phyloP scores from a whole-genome alignment of 495 filamentous ascomycete genomes.

The Neurospora sp. region DNA sequence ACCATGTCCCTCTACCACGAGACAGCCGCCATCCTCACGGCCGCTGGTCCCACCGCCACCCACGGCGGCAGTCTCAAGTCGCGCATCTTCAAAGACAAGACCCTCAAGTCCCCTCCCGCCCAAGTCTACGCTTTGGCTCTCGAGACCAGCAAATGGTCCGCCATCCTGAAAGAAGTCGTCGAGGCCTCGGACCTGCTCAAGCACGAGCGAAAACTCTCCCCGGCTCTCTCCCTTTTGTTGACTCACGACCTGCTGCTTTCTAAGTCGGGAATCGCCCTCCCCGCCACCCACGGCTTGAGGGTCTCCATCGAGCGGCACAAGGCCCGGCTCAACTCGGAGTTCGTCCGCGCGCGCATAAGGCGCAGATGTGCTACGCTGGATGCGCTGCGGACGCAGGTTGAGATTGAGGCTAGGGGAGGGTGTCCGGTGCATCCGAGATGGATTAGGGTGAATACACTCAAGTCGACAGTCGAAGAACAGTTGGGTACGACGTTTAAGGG shows the following conservation, averaged over 20 bases:
- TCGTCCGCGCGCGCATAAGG: constrained; percentile 65
- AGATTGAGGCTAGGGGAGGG: constrained; percentile 23
- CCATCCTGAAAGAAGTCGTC: constrained; percentile 74
- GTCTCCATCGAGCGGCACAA: constrained; percentile 70
- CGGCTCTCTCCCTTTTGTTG: constrained; percentile 68
- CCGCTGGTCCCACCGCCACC: constrained; percentile 30
- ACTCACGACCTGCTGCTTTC: constrained; percentile 78
- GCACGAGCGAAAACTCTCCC: constrained; percentile 78
- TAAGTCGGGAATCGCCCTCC: constrained; percentile 69
- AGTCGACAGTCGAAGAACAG: constrained; percentile 57
- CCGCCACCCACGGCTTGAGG: constrained; percentile 64
- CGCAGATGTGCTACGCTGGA: constrained; percentile 55
- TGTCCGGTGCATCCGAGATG: constrained; percentile 57
- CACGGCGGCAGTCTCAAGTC: constrained; percentile 71
- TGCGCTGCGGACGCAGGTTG: constrained; percentile 48
- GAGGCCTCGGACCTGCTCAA: constrained; percentile 59
- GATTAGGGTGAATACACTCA: constrained; percentile 78
- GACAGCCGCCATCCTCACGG: constrained; percentile 60
- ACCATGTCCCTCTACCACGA: constrained; percentile 90
- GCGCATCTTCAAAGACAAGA: constrained; percentile 59
- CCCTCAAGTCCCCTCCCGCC: constrained; percentile 62
- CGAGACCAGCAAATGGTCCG: constrained; percentile 85
- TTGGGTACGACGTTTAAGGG: constrained; percentile 55
- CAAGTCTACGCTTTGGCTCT: constrained; percentile 77
- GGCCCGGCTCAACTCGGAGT: constrained; percentile 66